phyloP scores from a whole-genome alignment of 768 basidiomycete species.

The Suillus alpinus region DNA sequence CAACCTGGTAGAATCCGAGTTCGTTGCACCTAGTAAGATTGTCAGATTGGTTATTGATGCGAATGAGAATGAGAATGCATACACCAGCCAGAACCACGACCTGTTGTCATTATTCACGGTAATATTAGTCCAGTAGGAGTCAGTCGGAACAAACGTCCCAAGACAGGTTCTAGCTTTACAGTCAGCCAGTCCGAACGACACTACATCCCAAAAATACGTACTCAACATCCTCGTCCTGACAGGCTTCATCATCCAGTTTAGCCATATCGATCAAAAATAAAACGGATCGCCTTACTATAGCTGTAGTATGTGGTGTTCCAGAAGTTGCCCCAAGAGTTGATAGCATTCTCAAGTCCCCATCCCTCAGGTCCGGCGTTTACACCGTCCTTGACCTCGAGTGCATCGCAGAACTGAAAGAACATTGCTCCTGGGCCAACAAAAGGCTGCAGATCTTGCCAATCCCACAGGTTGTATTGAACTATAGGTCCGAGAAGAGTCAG shows the following conservation, averaged over 20 bases:
- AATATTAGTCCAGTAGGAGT: slow-evolving; percentile 50
- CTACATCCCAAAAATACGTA: slow-evolving; percentile 28
- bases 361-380: slow-evolving; percentile 43
- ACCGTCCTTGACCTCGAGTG: slow-evolving; percentile 36
- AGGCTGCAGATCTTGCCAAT: slow-evolving; percentile 65
- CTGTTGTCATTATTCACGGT: slow-evolving; percentile 52
- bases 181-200: slow-evolving; percentile 21
- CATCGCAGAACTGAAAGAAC: slow-evolving; percentile 42
- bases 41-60: not conserved
- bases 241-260: slow-evolving; percentile 39
- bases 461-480: slow-evolving; percentile 45
- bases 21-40: slow-evolving; percentile 55
- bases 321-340: slow-evolving; percentile 58
- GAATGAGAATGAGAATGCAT: slow-evolving; percentile 15
- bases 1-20: slow-evolving; percentile 49
- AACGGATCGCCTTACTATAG: slow-evolving; percentile 34
- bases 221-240: slow-evolving; percentile 45
- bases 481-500: not conserved
- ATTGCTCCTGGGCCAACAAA: slow-evolving; percentile 35
- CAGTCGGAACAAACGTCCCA: slow-evolving; percentile 37
- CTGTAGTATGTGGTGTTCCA: slow-evolving; percentile 51
- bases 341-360: slow-evolving; percentile 62
- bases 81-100: slow-evolving; percentile 76
- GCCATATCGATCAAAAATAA: not conserved
- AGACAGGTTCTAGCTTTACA: slow-evolving; percentile 39